Conservation (phyloP, 129 eudicot genomes). For the Helichrysum umbraculigerum region DNA sequence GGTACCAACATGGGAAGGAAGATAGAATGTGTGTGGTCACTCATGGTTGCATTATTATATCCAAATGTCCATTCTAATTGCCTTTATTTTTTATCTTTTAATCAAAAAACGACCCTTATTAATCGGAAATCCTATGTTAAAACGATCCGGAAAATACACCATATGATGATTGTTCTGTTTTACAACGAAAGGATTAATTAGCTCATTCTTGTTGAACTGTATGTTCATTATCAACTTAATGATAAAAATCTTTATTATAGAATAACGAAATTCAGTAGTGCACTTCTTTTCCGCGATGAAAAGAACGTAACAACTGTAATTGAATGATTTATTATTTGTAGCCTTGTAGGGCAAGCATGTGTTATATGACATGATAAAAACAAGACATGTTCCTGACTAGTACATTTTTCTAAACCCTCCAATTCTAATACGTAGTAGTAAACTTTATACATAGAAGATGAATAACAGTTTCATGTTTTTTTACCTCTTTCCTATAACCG, state of each 20-base stretch:
- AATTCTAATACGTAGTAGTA: background rate
- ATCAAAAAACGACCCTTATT: background rate
- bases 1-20: slow-evolving; percentile 15
- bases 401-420: slow-evolving; percentile 18
- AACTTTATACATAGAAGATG: background rate
- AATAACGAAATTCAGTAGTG: too few species aligned
- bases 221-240: background rate
- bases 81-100: background rate
- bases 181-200: background rate
- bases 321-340: background rate
- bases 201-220: background rate
- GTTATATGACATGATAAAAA: slow-evolving; percentile 7
- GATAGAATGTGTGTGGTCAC: slow-evolving; percentile 33
- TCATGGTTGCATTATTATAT: slow-evolving; percentile 25
- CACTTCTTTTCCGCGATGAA: background rate
- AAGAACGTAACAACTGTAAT: background rate
- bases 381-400: slow-evolving; percentile 20
- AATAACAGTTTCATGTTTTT: background rate
- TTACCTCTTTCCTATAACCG: background rate
- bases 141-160: background rate
- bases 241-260: background rate
- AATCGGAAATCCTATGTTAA: background rate
- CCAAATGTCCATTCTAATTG: slow-evolving; percentile 20
- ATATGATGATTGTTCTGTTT: background rate
- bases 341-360: background rate